Evolutionary conservation across 495 filamentous ascomycete genomes (phyloP).

Genomic region (Bathelium albidoporum): DNA sequence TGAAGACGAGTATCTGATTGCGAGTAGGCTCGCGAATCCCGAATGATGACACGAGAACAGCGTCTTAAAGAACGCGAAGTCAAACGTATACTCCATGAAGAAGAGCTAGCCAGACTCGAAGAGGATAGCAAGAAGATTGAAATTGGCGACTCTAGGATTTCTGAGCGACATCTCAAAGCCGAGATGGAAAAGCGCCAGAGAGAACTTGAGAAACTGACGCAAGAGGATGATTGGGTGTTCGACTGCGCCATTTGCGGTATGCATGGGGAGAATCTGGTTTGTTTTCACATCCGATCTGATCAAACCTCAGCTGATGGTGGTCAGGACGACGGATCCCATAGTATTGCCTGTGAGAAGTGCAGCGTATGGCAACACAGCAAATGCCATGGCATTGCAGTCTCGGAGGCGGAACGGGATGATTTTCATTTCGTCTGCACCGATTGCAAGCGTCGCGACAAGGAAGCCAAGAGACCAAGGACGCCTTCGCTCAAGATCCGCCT

Average conservation of each 20-base stretch:
- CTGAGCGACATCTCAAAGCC: conserved; percentile 65
- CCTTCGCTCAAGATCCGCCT: conserved; percentile 55
- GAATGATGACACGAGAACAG: conserved; percentile 75
- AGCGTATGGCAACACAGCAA: conserved; percentile 94
- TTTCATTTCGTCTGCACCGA: conserved; percentile 80
- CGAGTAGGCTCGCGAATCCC: conserved; percentile 57
- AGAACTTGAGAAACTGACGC: conserved; percentile 58
- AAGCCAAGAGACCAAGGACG: conserved; percentile 57
- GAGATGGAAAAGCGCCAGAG: conserved; percentile 68
- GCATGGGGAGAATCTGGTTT: conserved; percentile 68
- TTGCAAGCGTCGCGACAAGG: conserved; percentile 60
- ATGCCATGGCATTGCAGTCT: conserved; percentile 68
- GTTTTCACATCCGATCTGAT: not conserved
- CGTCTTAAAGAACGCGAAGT: conserved; percentile 73
- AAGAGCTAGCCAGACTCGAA: conserved; percentile 66
- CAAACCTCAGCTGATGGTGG: conserved; percentile 13
- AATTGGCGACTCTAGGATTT: conserved; percentile 53
- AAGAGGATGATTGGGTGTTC: conserved; percentile 87
- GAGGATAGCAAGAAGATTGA: conserved; percentile 44
- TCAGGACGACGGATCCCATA: conserved; percentile 83
- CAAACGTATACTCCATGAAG: conserved; percentile 70
- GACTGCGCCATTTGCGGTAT: conserved; percentile 82
- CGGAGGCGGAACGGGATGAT: conserved; percentile 71
- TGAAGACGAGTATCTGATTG: not conserved
- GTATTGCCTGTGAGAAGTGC: conserved; percentile 89